phyloP scores from a whole-genome alignment of 2,329 filamentous ascomycete genomes.

The Cladosporium halotolerans region DNA sequence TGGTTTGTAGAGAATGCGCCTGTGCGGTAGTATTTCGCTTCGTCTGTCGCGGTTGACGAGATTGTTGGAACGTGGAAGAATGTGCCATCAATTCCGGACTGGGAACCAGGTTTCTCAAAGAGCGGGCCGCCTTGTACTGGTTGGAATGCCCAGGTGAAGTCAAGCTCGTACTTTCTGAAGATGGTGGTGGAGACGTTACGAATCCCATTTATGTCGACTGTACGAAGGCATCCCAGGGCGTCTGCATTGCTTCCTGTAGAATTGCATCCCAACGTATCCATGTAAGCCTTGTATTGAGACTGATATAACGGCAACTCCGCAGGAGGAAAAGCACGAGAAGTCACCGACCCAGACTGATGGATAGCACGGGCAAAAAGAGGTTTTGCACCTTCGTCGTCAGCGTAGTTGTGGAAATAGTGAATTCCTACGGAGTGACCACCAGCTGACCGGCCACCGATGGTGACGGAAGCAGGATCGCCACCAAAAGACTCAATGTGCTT shows the following conservation, averaged over 20 bases:
- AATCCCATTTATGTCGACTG: slow-evolving; percentile 31
- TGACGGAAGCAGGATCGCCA: slow-evolving; percentile 72
- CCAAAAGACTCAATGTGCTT: slow-evolving; percentile 47
- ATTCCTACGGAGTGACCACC: slow-evolving; percentile 50
- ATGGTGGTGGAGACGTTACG: slow-evolving; percentile 36
- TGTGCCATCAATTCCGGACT: slow-evolving; percentile 16
- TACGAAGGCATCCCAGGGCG: slow-evolving; percentile 38
- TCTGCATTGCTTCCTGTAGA: slow-evolving; percentile 23
- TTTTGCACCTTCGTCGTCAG: slow-evolving; percentile 31
- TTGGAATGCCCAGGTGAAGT: slow-evolving; percentile 57
- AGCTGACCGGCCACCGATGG: slow-evolving; percentile 66
- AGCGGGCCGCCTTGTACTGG: slow-evolving; percentile 59
- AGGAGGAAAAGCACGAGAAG: slow-evolving; percentile 41
- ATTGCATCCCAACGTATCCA: slow-evolving; percentile 31
- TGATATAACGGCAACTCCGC: slow-evolving; percentile 36
- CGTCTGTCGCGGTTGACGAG: slow-evolving; percentile 65
- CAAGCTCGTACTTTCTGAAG: slow-evolving; percentile 43
- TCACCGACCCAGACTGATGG: slow-evolving; percentile 43
- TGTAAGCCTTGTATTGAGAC: slow-evolving; percentile 40
- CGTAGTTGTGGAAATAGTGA: slow-evolving; percentile 48
- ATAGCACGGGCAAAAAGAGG: slow-evolving; percentile 42
- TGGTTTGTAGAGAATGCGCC: slow-evolving; percentile 39
- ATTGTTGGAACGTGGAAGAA: slow-evolving; percentile 57
- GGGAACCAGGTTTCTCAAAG: slow-evolving; percentile 43
- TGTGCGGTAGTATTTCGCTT: slow-evolving; percentile 60